Evolutionary conservation across 2,329 filamentous ascomycete species (phyloP).

Genomic region (Phaeosphaeria sp.): DNA sequence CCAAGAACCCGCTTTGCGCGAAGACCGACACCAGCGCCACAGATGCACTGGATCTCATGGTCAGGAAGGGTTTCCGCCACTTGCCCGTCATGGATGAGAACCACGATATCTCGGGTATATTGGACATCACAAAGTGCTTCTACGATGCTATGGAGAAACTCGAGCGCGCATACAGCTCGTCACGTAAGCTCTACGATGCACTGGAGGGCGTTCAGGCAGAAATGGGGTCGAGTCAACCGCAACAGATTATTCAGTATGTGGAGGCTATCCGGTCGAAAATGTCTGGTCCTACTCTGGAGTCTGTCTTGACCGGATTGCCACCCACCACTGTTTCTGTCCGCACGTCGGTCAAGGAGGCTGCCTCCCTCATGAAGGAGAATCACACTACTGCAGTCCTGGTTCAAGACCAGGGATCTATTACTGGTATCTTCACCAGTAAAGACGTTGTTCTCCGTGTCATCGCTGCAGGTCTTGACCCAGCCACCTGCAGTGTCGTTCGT

Average conservation of each 20-base stretch:
- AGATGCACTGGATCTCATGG: conserved; percentile 96
- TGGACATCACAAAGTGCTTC: conserved; percentile 99
- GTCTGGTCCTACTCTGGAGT: conserved; percentile 96
- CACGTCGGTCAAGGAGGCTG: conserved; percentile 95
- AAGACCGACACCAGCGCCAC: conserved; percentile 98
- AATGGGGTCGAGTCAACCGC: conserved; percentile 91
- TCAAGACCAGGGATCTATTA: conserved; percentile 95
- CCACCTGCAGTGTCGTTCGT: conserved; percentile 94
- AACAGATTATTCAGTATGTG: conserved; percentile 99
- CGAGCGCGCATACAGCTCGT: conserved; percentile 95
- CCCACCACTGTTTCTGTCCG: conserved; percentile 94
- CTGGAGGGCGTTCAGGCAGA: conserved; percentile 98
- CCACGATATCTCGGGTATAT: conserved; percentile 96
- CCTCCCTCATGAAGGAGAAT: conserved; percentile 96
- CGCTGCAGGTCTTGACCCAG: conserved; percentile 90
- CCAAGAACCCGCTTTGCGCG: conserved; percentile 97
- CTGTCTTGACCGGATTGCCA: conserved; percentile 87
- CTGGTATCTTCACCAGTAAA: conserved; percentile 99
- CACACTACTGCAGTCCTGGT: conserved; percentile 96
- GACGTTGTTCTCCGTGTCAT: conserved; percentile 98
- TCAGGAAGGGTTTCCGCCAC: conserved; percentile 96
- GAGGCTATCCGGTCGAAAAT: conserved; percentile 95
- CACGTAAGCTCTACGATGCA: conserved; percentile 96
- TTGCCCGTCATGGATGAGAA: conserved; percentile 99
- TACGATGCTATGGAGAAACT: conserved; percentile 99